Evolutionary conservation across 257 asterid genomes (phyloP), one percentile per base, ranked within the genome.

Genomic region (Prunella vulgaris): DNA sequence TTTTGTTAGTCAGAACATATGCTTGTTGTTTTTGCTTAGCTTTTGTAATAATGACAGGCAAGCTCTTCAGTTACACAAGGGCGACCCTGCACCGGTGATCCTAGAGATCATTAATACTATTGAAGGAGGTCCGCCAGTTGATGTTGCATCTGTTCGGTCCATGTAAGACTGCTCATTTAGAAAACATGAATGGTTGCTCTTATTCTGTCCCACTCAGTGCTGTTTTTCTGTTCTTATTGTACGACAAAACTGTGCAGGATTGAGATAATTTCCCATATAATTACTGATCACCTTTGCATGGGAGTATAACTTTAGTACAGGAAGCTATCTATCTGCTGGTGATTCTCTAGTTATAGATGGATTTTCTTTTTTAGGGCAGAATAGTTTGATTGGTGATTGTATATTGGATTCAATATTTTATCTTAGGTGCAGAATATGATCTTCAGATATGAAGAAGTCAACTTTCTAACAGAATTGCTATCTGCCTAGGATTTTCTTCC

Each of bases 51-150:
- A 82, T 82, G 68, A 68, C 86, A 93, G 99, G 90, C 99, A 93
- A 88, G 99, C 97, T 70, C 90, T 90, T 78, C 96, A 87, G 84
- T 79, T 88, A 62, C 82, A 83, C 81, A 93, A 93, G 85, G 99
- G 90, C 18, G 99, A 93, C 68, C 84, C 90, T 54, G 87, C 88
- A 7, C 77, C 80, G 24, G 84, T 87, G 76, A 88, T 90, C 80
- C 83, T 87, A 74, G 99, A 93, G 78, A 93, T 93, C 60, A 88
- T 93, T 54, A 85, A 82, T 76, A 90, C 97, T 51, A 88, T 93
- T 46, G 99, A 93, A 79, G 97, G 96, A 80, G 94, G 97, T 63
- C 95, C 97, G 37, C 97, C 97, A 2, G 97, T 87, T 35, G 99
- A 93, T 82, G 96, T 93, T 79, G 88, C 97, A 64, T 93, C 86